Evolutionary conservation across 2,329 filamentous ascomycete genomes (phyloP).

Genomic region (Xylaria sp.): DNA sequence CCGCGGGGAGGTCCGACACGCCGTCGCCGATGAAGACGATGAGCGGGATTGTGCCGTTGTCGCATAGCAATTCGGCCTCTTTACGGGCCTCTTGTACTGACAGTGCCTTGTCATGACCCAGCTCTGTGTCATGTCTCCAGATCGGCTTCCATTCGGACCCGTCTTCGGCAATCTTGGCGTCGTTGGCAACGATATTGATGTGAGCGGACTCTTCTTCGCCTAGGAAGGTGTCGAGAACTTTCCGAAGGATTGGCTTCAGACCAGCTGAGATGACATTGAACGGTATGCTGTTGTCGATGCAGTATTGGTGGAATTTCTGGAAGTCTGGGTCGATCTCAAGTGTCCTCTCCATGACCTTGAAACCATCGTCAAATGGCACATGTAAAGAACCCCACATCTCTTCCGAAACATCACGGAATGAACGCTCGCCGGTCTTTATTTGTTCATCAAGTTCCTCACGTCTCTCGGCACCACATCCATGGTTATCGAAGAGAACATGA

Average conservation of each 20-base stretch:
- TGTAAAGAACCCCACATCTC: constrained; percentile 73
- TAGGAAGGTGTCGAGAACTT: constrained; percentile 68
- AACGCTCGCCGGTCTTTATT: constrained; percentile 68
- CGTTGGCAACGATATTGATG: constrained; percentile 73
- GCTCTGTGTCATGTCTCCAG: constrained; percentile 68
- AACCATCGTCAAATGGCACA: constrained; percentile 71
- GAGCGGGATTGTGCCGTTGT: constrained; percentile 67
- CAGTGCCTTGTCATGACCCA: constrained; percentile 71
- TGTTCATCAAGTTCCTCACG: constrained; percentile 65
- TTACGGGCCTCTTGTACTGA: constrained; percentile 67
- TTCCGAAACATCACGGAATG: constrained; percentile 72
- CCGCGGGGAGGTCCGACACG: constrained; percentile 69
- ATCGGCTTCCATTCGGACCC: constrained; percentile 68
- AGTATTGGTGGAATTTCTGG: constrained; percentile 68
- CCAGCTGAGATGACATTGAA: constrained; percentile 75
- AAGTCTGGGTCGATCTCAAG: constrained; percentile 70
- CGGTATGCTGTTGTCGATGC: constrained; percentile 65
- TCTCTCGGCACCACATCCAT: constrained; percentile 64
- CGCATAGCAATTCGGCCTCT: constrained; percentile 54
- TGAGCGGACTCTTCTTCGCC: constrained; percentile 63
- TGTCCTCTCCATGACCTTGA: constrained; percentile 65
- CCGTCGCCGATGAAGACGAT: constrained; percentile 75
- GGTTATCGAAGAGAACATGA: constrained; percentile 70
- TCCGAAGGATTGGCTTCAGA: constrained; percentile 66
- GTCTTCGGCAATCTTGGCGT: constrained; percentile 63